Evolutionary conservation across 2,329 filamentous ascomycete genomes (phyloP).

Genomic region (Tolypocladium nubicola): DNA sequence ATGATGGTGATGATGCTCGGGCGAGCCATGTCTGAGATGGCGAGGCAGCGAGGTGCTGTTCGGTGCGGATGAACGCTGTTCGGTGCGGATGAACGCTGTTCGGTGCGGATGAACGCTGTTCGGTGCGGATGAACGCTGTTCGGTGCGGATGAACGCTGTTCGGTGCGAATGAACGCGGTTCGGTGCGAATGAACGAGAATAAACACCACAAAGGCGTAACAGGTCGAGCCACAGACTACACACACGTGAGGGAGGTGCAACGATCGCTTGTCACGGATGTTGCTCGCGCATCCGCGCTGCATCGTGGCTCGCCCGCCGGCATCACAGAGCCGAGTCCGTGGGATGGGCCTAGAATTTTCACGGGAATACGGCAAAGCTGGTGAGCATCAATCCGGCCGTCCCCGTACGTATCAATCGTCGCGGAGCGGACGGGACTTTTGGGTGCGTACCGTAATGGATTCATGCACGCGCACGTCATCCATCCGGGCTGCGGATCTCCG

Average conservation of each 20-base stretch:
- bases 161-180: no score
- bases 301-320: not conserved
- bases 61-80: no score
- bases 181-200: not conserved
- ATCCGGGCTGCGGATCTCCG: not conserved
- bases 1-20: not conserved
- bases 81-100: no score
- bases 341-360: not conserved
- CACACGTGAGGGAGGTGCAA: not conserved
- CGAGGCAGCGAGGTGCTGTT: not conserved
- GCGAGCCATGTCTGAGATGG: not conserved
- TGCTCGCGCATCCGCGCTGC: not conserved
- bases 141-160: no score
- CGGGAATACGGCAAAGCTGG: not conserved
- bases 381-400: not conserved
- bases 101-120: no score
- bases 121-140: no score
- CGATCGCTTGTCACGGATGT: not conserved
- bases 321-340: not conserved
- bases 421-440: not conserved
- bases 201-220: not conserved
- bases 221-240: not conserved
- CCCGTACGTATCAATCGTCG: not conserved
- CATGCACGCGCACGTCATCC: not conserved
- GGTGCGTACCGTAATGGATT: not conserved